Percentiles rank a stretch among this genome's conserved stretches.
These are phyloP conservation scores for Aureobasidium mangrovei DNA, from an alignment of 2,329 filamentous ascomycete genomes.

Conservation along the genomic window DNA sequence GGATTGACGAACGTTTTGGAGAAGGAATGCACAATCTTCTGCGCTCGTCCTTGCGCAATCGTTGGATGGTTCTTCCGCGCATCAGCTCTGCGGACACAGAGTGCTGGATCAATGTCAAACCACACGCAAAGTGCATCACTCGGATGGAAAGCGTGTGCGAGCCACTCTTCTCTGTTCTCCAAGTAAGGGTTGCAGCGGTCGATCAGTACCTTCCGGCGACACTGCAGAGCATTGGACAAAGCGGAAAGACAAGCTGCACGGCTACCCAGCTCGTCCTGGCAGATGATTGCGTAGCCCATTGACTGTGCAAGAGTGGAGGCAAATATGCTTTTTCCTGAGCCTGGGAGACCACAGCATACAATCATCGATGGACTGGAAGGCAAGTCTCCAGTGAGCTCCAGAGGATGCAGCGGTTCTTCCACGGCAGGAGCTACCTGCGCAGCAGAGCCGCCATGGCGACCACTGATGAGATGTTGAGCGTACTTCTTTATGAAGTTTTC, in stretches of 20 bases:
- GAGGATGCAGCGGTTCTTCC: background rate
- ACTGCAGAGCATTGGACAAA: background rate
- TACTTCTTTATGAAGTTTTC: conserved; percentile 13
- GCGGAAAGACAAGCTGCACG: conserved; percentile 9
- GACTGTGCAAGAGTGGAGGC: background rate
- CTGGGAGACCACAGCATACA: conserved; percentile 14
- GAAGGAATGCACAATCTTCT: conserved; percentile 9
- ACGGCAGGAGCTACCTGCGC: background rate
- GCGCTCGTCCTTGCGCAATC: conserved; percentile 10
- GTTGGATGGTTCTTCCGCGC: conserved; percentile 14
- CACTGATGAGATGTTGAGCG: background rate
- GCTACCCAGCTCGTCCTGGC: conserved; percentile 14
- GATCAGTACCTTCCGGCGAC: background rate
- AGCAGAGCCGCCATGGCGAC: background rate
- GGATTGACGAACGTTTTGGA: conserved; percentile 3
- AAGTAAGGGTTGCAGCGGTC: conserved; percentile 14
- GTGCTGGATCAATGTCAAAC: background rate
- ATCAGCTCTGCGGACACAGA: conserved; percentile 13
- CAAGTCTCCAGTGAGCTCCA: background rate
- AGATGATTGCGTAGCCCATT: background rate
- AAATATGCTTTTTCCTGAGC: conserved; percentile 15
- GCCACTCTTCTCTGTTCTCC: conserved; percentile 8
- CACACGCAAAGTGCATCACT: conserved; percentile 3
- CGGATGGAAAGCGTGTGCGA: conserved; percentile 9
- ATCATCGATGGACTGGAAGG: conserved; percentile 3